Base-by-base conservation (phyloP, 768 basidiomycete genomes). In the Pleurotus platypus region DNA sequence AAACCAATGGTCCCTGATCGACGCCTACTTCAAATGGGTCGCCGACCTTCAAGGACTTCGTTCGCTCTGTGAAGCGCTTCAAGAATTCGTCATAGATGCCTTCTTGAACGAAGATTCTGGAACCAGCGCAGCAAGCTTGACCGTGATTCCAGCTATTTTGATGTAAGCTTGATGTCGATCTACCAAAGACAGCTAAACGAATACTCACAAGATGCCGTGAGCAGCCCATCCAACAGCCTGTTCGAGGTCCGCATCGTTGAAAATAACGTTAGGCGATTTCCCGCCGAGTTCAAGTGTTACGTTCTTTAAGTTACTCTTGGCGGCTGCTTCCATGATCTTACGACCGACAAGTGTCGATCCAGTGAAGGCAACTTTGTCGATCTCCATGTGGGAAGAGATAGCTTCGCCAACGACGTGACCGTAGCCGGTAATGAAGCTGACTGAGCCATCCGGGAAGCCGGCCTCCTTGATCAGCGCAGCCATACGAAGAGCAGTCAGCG, bases 281-380 rank as follows among this genome's bases (percentile, higher is more conserved):
- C 89, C 89, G 13, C 91, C 91, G 20, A 93, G 78, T 70, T 92
- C 91, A 30, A 93, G 82, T 1, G 90, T 89, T 51, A 91, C 86
- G 57, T 82, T 82, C 75, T 96, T 97, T 64, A 97, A 68, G 66
- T 96, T 97, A 27, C 82, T 83, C 69, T 85, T 83, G 1, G 90
- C 83, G 2, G 93, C 81, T 2, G 90, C 87, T 63, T 90, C 83
- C 78, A 93, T 77, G 66, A 96, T 78, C 62, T 84, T 86, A 9
- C 91, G 81, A 7, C 94, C 94, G 20, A 86, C 83, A 40, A 86
- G 73, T 1, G 90, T 91, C 58, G 48, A 48, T 13, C 56, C 46
- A 0, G 94, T 96, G 75, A 96, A 95, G 0, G 92, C 87, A 26
- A 94, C 78, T 74, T 88, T 89, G 59, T 82, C 79, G 61, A 90